Percentiles rank a stretch among this genome's conserved stretches.
These are phyloP conservation scores for Auricularia sp. DNA, from an alignment of 768 basidiomycete species.

Conservation along the genomic window DNA sequence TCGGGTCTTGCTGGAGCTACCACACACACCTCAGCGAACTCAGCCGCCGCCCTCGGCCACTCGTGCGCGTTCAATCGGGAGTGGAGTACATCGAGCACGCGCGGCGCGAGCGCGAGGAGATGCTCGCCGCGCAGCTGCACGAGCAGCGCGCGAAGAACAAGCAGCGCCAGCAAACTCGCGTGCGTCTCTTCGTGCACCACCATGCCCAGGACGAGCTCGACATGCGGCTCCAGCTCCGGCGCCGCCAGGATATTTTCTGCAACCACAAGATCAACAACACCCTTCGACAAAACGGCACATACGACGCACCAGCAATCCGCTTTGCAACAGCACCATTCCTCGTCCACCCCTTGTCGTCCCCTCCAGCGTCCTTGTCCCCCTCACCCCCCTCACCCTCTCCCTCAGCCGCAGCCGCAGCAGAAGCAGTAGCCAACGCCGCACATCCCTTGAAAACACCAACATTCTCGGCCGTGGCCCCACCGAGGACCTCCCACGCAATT, in stretches of 20 bases:
- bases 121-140: slow-evolving; percentile 44
- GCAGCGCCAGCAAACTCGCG: slow-evolving; percentile 45
- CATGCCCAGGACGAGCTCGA: slow-evolving; percentile 41
- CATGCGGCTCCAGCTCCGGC: slow-evolving; percentile 29
- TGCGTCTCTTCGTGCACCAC: slow-evolving; percentile 41
- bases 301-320: slow-evolving; percentile 52
- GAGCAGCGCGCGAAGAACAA: slow-evolving; percentile 56
- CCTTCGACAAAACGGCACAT: background rate
- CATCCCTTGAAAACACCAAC: slow-evolving; percentile 22
- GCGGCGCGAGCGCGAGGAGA: slow-evolving; percentile 44
- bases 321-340: slow-evolving; percentile 39
- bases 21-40: slow-evolving; percentile 19
- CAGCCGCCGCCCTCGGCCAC: background rate
- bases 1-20: too few relatives aligned
- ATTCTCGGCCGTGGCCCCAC: background rate
- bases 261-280: slow-evolving; percentile 2
- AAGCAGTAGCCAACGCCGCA: slow-evolving; percentile 7
- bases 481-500: slow-evolving; percentile 61
- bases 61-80: slow-evolving; percentile 11
- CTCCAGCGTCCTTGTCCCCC: slow-evolving; percentile 3
- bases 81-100: slow-evolving; percentile 36
- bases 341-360: slow-evolving; percentile 9
- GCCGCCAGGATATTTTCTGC: slow-evolving; percentile 59
- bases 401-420: too few relatives aligned
- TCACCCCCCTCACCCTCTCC: too few relatives aligned